Percentiles rank a stretch among this genome's conserved stretches.
Conservation (phyloP, 176 grass and related monocot species). For the Oryza glaberrima region DNA sequence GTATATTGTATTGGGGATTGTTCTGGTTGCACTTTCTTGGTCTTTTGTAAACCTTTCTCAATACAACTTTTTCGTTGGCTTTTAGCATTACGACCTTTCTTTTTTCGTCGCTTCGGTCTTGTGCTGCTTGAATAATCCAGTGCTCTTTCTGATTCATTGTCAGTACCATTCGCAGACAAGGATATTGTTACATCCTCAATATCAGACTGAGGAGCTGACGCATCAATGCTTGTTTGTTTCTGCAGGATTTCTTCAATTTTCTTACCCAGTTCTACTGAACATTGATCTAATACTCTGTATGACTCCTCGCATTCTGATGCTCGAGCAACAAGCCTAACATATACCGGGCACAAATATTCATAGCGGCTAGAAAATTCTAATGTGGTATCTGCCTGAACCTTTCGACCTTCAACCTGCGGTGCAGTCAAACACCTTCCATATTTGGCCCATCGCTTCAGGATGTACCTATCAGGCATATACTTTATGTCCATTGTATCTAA, state of each 20-base stretch:
- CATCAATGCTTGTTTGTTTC: slow-evolving; percentile 58
- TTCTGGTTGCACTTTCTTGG: slow-evolving; percentile 37
- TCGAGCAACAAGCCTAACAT: slow-evolving; percentile 50
- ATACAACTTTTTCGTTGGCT: slow-evolving; percentile 41
- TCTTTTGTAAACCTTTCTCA: slow-evolving; percentile 51
- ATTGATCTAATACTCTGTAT: slow-evolving; percentile 53
- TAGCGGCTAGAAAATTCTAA: slow-evolving; percentile 66
- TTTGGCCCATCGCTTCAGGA: slow-evolving; percentile 70
- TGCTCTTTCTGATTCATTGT: slow-evolving; percentile 33
- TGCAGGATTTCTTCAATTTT: slow-evolving; percentile 61
- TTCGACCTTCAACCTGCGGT: slow-evolving; percentile 34
- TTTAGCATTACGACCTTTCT: slow-evolving; percentile 44
- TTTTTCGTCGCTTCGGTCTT: slow-evolving; percentile 40
- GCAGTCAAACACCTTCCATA: slow-evolving; percentile 38
- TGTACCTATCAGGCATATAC: slow-evolving; percentile 57
- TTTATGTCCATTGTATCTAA: slow-evolving; percentile 77
- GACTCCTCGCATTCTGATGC: slow-evolving; percentile 73
- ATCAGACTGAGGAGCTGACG: slow-evolving; percentile 40
- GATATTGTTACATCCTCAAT: slow-evolving; percentile 52
- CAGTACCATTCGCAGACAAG: slow-evolving; percentile 41
- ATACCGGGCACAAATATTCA: slow-evolving; percentile 55
- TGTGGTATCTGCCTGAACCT: slow-evolving; percentile 50
- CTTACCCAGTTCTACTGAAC: slow-evolving; percentile 48
- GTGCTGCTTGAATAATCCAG: slow-evolving; percentile 39
- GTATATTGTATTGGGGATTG: slow-evolving; percentile 44